A percentile compares a stretch with the other conserved stretches of the same genome.
These are phyloP conservation scores for Diplodia intermedia DNA, from an alignment of 2,329 filamentous ascomycete genomes.

Conservation along the genomic window DNA sequence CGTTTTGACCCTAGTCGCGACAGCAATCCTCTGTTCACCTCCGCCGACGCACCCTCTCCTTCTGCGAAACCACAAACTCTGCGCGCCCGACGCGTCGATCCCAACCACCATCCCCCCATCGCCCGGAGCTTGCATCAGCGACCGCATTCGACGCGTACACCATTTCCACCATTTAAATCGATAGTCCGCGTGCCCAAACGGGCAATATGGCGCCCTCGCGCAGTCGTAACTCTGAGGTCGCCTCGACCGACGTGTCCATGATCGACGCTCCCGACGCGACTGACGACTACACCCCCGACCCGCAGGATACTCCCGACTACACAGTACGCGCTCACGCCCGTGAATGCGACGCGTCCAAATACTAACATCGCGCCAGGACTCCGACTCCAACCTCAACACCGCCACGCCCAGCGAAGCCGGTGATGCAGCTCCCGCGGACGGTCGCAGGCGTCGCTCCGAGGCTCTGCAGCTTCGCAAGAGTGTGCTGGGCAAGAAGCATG, in stretches of 20 bases:
- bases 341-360: constrained; percentile 14
- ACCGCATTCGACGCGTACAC: constrained; percentile 25
- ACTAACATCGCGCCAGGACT: constrained; percentile 58
- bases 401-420: constrained; percentile 85
- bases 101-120: constrained; percentile 29
- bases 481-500: constrained; percentile 94
- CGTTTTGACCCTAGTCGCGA: constrained; percentile 27
- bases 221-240: constrained; percentile 42
- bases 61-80: constrained; percentile 28
- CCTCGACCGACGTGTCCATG: constrained; percentile 50
- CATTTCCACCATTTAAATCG: constrained; percentile 21
- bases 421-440: constrained; percentile 71
- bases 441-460: constrained; percentile 83
- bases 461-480: constrained; percentile 88
- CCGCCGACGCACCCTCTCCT: constrained; percentile 28
- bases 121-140: not conserved
- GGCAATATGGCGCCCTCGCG: constrained; percentile 50
- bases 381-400: constrained; percentile 70
- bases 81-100: constrained; percentile 32
- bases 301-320: constrained; percentile 68
- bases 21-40: constrained; percentile 29
- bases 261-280: constrained; percentile 48
- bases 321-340: constrained; percentile 52
- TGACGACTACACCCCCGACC: constrained; percentile 48
- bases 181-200: constrained; percentile 33